Evolutionary conservation across 129 eudicot genomes (phyloP), one percentile per base, ranked within the genome.

Genomic region (Artemisia annua): DNA sequence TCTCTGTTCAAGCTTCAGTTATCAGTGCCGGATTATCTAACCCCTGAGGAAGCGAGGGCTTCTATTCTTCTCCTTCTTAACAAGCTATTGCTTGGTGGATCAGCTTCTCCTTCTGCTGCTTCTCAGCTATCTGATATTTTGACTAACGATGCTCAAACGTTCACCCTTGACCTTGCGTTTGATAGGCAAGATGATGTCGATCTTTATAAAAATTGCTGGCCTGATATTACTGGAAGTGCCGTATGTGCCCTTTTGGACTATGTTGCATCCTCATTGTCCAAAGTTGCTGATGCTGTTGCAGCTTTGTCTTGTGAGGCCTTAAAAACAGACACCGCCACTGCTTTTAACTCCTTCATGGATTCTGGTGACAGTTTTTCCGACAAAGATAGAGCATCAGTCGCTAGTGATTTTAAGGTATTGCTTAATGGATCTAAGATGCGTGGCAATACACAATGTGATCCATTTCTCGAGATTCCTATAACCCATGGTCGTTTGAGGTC

Each of bases 221-320:
- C 72, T 3, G 76, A 62, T 65, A 73, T 80, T 44, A 79, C 78
- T 11, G 5, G 87, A 10, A 76, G 66, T n/a, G 96, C 84, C 16
- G 78, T 94, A 30, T 90, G 83, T 30, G 91, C 89, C 4, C 68
- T 90, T 8, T 20, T 90, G 70, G 98, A 90, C 48, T 78, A 90
- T 66, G 39, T 72, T 0, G 72, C 73, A 17, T 71, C 87, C 2
- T 77, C 80, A 10, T 19, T 94, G 63, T 66, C 87, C n/a, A 58
- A 80, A 4, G 72, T 93, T 48, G 82, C 82, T 5, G 96, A 93
- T 72, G 89, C 85, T 0, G 79, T 85, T 18, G 96, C 93, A 4
- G 90, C 97, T 0, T 72, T 90, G 70, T 87, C 97, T 43, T 86
- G 92, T 64, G 97, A 90, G 78, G 93, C 97, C 15, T 75, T 83